A percentile compares a stretch with the other conserved stretches of the same genome.
Evolutionary conservation across 2,329 filamentous ascomycete genomes (phyloP).

Genomic region (Diaporthe citri): DNA sequence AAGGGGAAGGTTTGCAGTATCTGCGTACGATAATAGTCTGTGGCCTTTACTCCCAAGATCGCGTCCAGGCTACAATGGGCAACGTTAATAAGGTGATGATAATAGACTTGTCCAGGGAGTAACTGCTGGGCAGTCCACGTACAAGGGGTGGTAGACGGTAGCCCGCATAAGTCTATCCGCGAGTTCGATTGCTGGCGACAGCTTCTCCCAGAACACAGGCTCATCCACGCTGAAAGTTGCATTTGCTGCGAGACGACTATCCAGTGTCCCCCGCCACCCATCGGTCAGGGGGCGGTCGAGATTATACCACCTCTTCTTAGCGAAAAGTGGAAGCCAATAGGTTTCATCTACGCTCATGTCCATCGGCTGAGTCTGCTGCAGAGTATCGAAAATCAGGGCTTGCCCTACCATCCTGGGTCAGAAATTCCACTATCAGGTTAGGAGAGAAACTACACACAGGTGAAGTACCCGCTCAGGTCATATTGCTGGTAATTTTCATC

Average conservation of each 20-base stretch:
- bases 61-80: neutral
- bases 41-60: neutral
- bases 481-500: neutral
- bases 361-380: neutral
- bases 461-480: neutral
- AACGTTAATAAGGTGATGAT: neutral
- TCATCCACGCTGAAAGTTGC: slow-evolving; percentile 27
- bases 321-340: slow-evolving; percentile 11
- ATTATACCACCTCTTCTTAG: slow-evolving; percentile 18
- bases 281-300: neutral
- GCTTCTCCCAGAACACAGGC: slow-evolving; percentile 3
- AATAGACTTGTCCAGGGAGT: neutral
- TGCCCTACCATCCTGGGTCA: neutral
- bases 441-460: neutral
- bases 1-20: too few species aligned
- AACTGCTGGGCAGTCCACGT: neutral
- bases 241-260: slow-evolving; percentile 1
- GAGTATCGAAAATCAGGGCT: slow-evolving; percentile 6
- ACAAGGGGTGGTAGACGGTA: slow-evolving; percentile 10
- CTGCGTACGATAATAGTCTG: neutral
- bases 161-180: slow-evolving; percentile 1
- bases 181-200: slow-evolving; percentile 8
- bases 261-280: neutral
- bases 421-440: neutral
- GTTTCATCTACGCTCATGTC: neutral